A percentile compares a stretch with the other conserved stretches of the same genome.
Evolutionary conservation across 495 filamentous ascomycete species (phyloP).

Genomic region (Aspergillus taichungensis): DNA sequence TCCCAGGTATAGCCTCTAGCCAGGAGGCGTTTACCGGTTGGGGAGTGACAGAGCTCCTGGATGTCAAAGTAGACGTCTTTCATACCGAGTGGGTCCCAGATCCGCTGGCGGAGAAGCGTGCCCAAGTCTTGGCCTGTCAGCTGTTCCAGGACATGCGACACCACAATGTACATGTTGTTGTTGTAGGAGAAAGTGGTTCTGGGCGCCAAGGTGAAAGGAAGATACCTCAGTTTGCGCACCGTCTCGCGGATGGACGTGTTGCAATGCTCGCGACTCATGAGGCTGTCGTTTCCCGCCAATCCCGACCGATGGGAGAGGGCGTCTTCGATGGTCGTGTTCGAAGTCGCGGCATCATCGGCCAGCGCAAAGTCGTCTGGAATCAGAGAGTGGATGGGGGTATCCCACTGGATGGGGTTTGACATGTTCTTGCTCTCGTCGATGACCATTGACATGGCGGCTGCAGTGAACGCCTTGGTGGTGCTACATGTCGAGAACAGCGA

Average conservation of each 20-base stretch:
- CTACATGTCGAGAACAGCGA: slow-evolving; percentile 35
- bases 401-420: slow-evolving; percentile 32
- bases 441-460: slow-evolving; percentile 37
- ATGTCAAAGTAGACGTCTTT: slow-evolving; percentile 23
- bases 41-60: slow-evolving; percentile 6
- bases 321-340: slow-evolving; percentile 40
- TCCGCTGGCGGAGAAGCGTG: slow-evolving; percentile 24
- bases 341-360: slow-evolving; percentile 31
- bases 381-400: slow-evolving; percentile 38
- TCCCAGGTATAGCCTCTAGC: slow-evolving; percentile 15
- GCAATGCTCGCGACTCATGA: background rate
- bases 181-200: slow-evolving; percentile 38
- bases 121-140: slow-evolving; percentile 32
- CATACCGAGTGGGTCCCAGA: slow-evolving; percentile 48
- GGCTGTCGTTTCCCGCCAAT: slow-evolving; percentile 27
- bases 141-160: slow-evolving; percentile 33
- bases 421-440: slow-evolving; percentile 30
- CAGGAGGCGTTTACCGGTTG: background rate
- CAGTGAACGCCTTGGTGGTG: slow-evolving; percentile 51
- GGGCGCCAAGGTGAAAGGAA: slow-evolving; percentile 27
- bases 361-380: slow-evolving; percentile 49
- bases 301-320: slow-evolving; percentile 43
- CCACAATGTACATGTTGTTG: slow-evolving; percentile 42
- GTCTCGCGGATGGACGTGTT: slow-evolving; percentile 8
- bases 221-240: slow-evolving; percentile 27